Percentiles rank a stretch among this genome's conserved stretches.
phyloP scores from a whole-genome alignment of 83 land plant species.

The Picea abies region DNA sequence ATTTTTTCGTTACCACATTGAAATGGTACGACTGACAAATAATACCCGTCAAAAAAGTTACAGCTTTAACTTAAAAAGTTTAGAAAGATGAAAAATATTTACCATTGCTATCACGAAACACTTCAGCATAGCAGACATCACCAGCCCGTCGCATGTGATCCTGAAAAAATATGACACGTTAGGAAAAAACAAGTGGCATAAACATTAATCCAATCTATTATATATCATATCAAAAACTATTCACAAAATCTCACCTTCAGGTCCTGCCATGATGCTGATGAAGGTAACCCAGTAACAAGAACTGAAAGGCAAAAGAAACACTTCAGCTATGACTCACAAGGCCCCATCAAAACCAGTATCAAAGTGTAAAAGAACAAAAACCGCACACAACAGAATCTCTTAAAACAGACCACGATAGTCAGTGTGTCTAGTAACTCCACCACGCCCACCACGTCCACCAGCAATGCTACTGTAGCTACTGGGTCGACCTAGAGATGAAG shows the following conservation, averaged over 20 bases:
- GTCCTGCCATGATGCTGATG: slow-evolving; percentile 99
- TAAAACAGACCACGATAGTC: slow-evolving; percentile 78
- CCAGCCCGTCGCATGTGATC: slow-evolving; percentile 76
- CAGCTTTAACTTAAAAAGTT: background rate
- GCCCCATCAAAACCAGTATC: background rate
- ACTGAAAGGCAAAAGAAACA: slow-evolving; percentile 42
- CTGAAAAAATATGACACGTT: slow-evolving; percentile 23
- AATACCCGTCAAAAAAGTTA: background rate
- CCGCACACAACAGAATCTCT: background rate
- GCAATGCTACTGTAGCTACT: slow-evolving; percentile 58
- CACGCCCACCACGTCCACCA: slow-evolving; percentile 70
- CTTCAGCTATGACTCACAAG: background rate
- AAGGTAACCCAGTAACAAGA: slow-evolving; percentile 85
- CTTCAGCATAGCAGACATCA: slow-evolving; percentile 73
- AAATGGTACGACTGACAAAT: no score
- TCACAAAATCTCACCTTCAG: slow-evolving; percentile 52
- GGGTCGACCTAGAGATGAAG: slow-evolving; percentile 72
- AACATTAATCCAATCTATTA: background rate
- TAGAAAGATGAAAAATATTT: background rate
- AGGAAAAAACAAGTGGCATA: background rate
- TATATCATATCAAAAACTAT: slow-evolving; percentile 7
- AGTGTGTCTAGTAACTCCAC: slow-evolving; percentile 89
- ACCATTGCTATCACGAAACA: slow-evolving; percentile 66
- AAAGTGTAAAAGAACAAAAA: background rate
- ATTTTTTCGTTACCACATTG: no score